Evolutionary conservation across 192 early-diverging fungal species (phyloP).

Genomic region (Podila verticillata): DNA sequence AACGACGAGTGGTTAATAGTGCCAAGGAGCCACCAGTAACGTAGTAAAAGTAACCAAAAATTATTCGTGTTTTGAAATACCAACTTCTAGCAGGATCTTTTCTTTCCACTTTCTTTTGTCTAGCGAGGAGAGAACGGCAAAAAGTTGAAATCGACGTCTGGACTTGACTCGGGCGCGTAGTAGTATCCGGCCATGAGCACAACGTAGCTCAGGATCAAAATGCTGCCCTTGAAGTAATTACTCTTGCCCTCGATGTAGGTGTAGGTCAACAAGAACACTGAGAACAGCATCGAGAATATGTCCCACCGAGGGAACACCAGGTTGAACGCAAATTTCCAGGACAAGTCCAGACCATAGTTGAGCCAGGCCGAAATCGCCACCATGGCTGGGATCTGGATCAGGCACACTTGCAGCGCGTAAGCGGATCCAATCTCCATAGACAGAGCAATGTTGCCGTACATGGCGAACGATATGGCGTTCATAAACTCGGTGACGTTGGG

Average conservation of each 20-base stretch:
- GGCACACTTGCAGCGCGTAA: slow-evolving; percentile 93
- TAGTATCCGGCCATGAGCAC: slow-evolving; percentile 84
- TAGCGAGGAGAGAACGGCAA: not conserved
- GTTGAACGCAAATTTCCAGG: slow-evolving; percentile 50
- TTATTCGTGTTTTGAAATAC: too few species aligned
- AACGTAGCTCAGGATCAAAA: slow-evolving; percentile 86
- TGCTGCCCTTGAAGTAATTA: slow-evolving; percentile 96
- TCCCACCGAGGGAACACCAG: slow-evolving; percentile 58
- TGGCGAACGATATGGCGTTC: slow-evolving; percentile 94
- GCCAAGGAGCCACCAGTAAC: too few species aligned
- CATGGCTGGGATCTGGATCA: slow-evolving; percentile 95
- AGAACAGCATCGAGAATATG: slow-evolving; percentile 54
- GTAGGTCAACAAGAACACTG: slow-evolving; percentile 85
- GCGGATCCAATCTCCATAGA: slow-evolving; percentile 96
- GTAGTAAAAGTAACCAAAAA: too few species aligned
- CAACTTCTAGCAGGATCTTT: too few species aligned
- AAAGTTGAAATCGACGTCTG: not conserved
- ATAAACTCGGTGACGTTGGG: slow-evolving; percentile 96
- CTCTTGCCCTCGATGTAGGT: slow-evolving; percentile 95
- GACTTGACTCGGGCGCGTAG: slow-evolving; percentile 65
- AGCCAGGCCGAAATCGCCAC: slow-evolving; percentile 83
- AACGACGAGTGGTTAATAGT: too few species aligned
- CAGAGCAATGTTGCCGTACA: slow-evolving; percentile 85
- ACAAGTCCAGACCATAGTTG: slow-evolving; percentile 39
- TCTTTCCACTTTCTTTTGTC: too few species aligned